Percentiles rank a stretch among this genome's conserved stretches.
These are phyloP conservation scores for Exidia glandulosa DNA, from an alignment of 768 basidiomycete species.

Conservation along the genomic window DNA sequence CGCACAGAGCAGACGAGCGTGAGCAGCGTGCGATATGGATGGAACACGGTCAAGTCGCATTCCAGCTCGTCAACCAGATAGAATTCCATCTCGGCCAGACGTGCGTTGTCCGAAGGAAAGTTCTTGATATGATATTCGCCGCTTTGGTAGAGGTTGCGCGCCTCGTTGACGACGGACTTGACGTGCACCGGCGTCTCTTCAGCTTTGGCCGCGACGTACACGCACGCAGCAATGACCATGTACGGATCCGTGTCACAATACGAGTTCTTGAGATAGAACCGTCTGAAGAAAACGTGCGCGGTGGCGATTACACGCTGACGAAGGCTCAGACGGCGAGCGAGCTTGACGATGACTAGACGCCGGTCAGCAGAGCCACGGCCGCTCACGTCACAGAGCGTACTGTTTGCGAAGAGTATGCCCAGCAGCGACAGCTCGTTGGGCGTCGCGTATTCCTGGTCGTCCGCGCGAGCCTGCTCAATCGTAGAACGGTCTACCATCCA, in stretches of 20 bases:
- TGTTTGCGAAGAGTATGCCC: conserved; percentile 79
- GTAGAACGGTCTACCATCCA: conserved; percentile 83
- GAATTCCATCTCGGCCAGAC: conserved; percentile 98
- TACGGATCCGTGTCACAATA: conserved; percentile 96
- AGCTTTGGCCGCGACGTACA: conserved; percentile 93
- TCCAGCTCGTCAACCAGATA: conserved; percentile 95
- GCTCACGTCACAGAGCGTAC: conserved; percentile 30
- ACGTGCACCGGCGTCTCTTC: conserved; percentile 94
- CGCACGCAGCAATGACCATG: conserved; percentile 84
- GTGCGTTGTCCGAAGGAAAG: conserved; percentile 83
- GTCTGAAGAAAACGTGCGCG: conserved; percentile 86
- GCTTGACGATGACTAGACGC: conserved; percentile 62
- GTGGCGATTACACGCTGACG: conserved; percentile 90
- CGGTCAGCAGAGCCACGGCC: not conserved
- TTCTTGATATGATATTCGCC: conserved; percentile 62
- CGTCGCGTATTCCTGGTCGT: conserved; percentile 71
- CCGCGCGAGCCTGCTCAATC: conserved; percentile 57
- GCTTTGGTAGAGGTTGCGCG: conserved; percentile 58
- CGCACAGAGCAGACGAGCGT: conserved; percentile 60
- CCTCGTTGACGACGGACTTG: conserved; percentile 81
- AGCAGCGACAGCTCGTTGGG: conserved; percentile 72
- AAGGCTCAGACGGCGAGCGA: conserved; percentile 72
- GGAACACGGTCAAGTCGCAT: conserved; percentile 83
- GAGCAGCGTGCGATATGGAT: conserved; percentile 85
- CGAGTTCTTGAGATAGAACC: conserved; percentile 94